These are phyloP conservation scores for Xylaria palmicola DNA, from an alignment of 495 filamentous ascomycete genomes.

Conservation along the genomic window DNA sequence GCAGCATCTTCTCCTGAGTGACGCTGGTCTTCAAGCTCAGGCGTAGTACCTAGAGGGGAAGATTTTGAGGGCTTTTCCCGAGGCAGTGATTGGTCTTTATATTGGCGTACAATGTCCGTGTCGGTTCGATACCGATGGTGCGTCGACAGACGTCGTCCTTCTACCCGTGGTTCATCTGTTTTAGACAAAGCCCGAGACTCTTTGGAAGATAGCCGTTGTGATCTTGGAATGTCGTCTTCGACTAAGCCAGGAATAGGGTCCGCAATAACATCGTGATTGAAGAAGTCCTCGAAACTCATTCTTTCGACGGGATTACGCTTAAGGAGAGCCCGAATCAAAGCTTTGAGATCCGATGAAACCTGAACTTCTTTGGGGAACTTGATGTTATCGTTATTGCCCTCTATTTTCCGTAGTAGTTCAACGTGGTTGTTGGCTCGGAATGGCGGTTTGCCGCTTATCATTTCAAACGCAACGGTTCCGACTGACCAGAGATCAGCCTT, in stretches of 20 bases:
- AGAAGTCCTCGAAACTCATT: slow-evolving; percentile 80
- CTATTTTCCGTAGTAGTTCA: slow-evolving; percentile 87
- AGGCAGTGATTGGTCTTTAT: slow-evolving; percentile 25
- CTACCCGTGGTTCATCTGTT: slow-evolving; percentile 28
- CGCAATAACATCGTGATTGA: slow-evolving; percentile 68
- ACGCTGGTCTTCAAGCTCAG: slow-evolving; percentile 30
- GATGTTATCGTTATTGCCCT: slow-evolving; percentile 79
- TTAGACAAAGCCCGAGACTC: slow-evolving; percentile 27
- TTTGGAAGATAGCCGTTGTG: slow-evolving; percentile 24
- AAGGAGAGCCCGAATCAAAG: slow-evolving; percentile 73
- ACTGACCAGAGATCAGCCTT: slow-evolving; percentile 98
- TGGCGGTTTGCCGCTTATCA: slow-evolving; percentile 86
- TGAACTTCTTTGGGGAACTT: slow-evolving; percentile 71
- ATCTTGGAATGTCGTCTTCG: slow-evolving; percentile 65
- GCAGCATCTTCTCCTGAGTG: slow-evolving; percentile 12
- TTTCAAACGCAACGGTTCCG: slow-evolving; percentile 91
- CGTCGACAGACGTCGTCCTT: slow-evolving; percentile 25
- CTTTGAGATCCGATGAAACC: slow-evolving; percentile 75
- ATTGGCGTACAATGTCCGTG: slow-evolving; percentile 30
- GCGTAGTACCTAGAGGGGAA: slow-evolving; percentile 38
- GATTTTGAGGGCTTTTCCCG: slow-evolving; percentile 39
- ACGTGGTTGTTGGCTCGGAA: slow-evolving; percentile 94
- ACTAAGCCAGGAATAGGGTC: slow-evolving; percentile 80
- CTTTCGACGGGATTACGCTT: slow-evolving; percentile 83
- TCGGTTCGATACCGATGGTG: slow-evolving; percentile 33